Conservation (phyloP, 2,329 filamentous ascomycete genomes). For the Alternaria triticina region DNA sequence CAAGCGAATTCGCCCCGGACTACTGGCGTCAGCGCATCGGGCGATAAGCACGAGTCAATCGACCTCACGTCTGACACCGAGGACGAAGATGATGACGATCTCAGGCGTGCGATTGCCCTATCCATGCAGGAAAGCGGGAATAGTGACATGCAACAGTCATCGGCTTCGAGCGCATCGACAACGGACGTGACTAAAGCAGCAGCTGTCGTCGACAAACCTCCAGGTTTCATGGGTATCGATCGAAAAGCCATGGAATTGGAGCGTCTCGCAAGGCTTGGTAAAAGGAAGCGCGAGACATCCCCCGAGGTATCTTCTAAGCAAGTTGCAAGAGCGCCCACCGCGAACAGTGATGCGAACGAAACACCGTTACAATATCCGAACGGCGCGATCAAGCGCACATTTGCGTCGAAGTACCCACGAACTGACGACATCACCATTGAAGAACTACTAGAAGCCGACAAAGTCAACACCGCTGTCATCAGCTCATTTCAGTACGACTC, state of each 20-base stretch:
- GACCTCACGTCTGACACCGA: constrained; percentile 27
- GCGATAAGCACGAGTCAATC: constrained; percentile 9
- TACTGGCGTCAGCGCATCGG: neutral
- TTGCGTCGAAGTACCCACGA: constrained; percentile 68
- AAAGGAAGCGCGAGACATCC: constrained; percentile 65
- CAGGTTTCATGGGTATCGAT: constrained; percentile 63
- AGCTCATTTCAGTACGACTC: constrained; percentile 89
- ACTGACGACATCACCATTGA: constrained; percentile 83
- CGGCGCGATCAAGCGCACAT: constrained; percentile 83
- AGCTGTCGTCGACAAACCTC: neutral
- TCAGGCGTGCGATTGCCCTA: constrained; percentile 37
- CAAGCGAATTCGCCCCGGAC: constrained; percentile 19
- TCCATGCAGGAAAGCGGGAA: constrained; percentile 25
- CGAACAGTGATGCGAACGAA: neutral
- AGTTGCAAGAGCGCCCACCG: neutral
- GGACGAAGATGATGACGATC: constrained; percentile 29
- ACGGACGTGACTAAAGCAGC: neutral
- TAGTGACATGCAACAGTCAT: neutral
- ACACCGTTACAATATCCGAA: constrained; percentile 54
- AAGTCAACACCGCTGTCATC: constrained; percentile 77
- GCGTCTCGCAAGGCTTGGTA: constrained; percentile 70
- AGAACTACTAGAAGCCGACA: constrained; percentile 77
- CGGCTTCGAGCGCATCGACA: neutral
- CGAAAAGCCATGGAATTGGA: constrained; percentile 86
- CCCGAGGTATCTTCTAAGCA: constrained; percentile 42